These are phyloP conservation scores for Pseudogymnoascus sp. DNA, from an alignment of 2,329 filamentous ascomycete species.

Conservation along the genomic window DNA sequence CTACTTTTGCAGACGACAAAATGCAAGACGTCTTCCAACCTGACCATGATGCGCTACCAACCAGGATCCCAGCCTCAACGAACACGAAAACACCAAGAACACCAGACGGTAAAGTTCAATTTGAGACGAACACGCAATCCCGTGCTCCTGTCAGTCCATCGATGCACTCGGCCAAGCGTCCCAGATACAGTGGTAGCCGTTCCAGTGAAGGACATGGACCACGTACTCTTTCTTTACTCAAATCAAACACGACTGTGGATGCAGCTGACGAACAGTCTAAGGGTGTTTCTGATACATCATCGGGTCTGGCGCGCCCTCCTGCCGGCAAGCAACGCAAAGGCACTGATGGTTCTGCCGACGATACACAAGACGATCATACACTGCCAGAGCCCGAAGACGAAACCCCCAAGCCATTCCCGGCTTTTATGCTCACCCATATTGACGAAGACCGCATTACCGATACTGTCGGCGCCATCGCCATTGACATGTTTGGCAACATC, in stretches of 20 bases:
- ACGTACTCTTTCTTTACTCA: conserved; percentile 24
- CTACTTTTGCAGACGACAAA: neutral
- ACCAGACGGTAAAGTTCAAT: neutral
- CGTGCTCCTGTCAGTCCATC: neutral
- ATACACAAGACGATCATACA: neutral
- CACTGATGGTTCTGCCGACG: conserved; percentile 20
- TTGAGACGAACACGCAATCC: neutral
- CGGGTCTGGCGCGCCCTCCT: conserved; percentile 11
- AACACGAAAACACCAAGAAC: neutral
- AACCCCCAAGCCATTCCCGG: neutral
- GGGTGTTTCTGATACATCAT: conserved; percentile 16
- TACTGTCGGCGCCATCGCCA: conserved; percentile 90
- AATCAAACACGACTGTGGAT: conserved; percentile 6
- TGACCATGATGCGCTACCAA: neutral
- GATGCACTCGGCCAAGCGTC: conserved; percentile 18
- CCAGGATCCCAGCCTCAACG: neutral
- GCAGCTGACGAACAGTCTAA: conserved; percentile 14
- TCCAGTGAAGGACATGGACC: conserved; percentile 18
- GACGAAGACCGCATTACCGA: conserved; percentile 67
- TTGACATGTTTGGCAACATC: conserved; percentile 78
- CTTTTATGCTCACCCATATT: neutral
- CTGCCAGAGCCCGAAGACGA: neutral
- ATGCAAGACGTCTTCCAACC: neutral
- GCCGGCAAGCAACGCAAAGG: conserved; percentile 13
- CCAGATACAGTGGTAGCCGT: conserved; percentile 18